These are phyloP conservation scores for Nothomitra cinnamomea DNA, from an alignment of 2,329 filamentous ascomycete genomes.

Conservation along the genomic window DNA sequence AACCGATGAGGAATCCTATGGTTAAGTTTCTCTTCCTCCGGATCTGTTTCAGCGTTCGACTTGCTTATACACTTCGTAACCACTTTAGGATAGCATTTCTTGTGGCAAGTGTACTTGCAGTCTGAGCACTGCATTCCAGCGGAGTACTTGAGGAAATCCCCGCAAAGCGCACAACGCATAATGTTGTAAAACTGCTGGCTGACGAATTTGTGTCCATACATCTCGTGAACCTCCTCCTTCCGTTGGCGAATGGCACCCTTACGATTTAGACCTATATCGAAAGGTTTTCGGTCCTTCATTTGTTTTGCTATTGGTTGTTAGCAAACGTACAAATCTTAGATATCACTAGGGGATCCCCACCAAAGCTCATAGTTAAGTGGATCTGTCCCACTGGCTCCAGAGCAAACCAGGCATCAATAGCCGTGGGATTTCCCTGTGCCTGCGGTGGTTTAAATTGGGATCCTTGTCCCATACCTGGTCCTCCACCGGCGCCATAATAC, in stretches of 20 bases:
- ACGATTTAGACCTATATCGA: slow-evolving; percentile 80
- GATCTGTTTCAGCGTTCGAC: slow-evolving; percentile 94
- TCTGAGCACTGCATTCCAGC: slow-evolving; percentile 98
- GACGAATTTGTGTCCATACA: slow-evolving; percentile 98
- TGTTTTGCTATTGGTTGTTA: slow-evolving; percentile 47
- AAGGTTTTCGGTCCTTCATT: slow-evolving; percentile 61
- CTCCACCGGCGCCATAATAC: slow-evolving; percentile 13
- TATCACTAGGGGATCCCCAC: slow-evolving; percentile 20
- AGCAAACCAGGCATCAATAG: slow-evolving; percentile 91
- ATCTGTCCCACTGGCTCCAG: slow-evolving; percentile 88
- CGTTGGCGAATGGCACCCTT: slow-evolving; percentile 94
- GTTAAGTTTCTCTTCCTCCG: slow-evolving; percentile 98
- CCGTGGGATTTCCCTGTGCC: slow-evolving; percentile 34
- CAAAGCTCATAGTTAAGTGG: slow-evolving; percentile 77
- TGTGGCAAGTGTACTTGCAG: slow-evolving; percentile 98
- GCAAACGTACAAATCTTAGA: slow-evolving; percentile 5
- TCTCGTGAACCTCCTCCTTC: slow-evolving; percentile 96
- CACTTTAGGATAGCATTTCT: slow-evolving; percentile 89
- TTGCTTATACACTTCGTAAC: slow-evolving; percentile 99
- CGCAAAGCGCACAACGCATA: slow-evolving; percentile 96
- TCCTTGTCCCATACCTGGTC: slow-evolving; percentile 15
- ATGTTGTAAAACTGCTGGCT: slow-evolving; percentile 99
- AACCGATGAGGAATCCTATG: slow-evolving; percentile 97
- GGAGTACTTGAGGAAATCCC: slow-evolving; percentile 96
- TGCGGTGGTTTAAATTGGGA: slow-evolving; percentile 12